A percentile compares a stretch with the other conserved stretches of the same genome.
These are phyloP conservation scores for Narthecium ossifragum DNA, from an alignment of 106 monocot species.

Conservation along the genomic window DNA sequence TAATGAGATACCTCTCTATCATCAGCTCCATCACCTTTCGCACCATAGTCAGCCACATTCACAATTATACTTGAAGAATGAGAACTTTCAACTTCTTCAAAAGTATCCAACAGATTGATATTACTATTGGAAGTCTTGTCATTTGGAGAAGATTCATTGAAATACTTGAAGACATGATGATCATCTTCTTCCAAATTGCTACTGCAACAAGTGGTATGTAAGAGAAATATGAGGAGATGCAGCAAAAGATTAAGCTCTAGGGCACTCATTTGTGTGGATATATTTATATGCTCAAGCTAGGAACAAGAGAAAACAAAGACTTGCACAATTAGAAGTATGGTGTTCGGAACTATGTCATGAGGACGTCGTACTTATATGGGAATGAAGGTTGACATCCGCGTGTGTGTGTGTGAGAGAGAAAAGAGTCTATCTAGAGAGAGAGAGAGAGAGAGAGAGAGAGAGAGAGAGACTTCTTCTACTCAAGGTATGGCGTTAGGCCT, in stretches of 20 bases:
- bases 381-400: not conserved
- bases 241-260: not conserved
- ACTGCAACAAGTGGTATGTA: not conserved
- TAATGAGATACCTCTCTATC: constrained; percentile 9
- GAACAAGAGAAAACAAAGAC: too few relatives aligned
- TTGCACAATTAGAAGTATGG: too few relatives aligned
- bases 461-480: too few relatives aligned
- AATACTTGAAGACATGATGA: not conserved
- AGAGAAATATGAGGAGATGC: not conserved
- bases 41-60: constrained; percentile 18
- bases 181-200: not conserved
- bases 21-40: constrained; percentile 20
- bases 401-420: not conserved
- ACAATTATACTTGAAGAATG: not conserved
- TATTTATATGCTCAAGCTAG: too few relatives aligned
- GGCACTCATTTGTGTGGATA: constrained; percentile 1
- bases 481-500: too few relatives aligned
- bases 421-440: not conserved
- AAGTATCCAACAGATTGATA: not conserved
- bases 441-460: not conserved
- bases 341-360: too few relatives aligned
- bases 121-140: not conserved
- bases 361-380: not conserved
- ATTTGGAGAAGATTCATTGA: not conserved
- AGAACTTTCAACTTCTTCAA: not conserved